Evolutionary conservation across 2,329 filamentous ascomycete genomes (phyloP).

Genomic region (Colletotrichum horii): DNA sequence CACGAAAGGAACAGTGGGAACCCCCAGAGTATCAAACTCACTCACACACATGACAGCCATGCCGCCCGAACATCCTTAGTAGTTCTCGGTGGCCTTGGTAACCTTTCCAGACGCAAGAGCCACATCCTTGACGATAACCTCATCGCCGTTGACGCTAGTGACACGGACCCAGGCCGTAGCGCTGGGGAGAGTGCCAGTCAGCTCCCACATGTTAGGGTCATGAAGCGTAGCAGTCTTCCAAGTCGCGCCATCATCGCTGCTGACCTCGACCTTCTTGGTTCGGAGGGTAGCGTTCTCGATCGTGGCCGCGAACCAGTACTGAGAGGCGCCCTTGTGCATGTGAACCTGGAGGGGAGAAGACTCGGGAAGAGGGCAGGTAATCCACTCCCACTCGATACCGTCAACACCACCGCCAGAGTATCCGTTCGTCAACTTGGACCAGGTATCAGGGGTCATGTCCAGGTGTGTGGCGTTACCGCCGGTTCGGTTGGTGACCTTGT

Average conservation of each 20-base stretch:
- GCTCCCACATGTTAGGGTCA: neutral
- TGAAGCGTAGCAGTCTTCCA: neutral
- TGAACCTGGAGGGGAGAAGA: conserved; percentile 17
- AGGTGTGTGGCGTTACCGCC: neutral
- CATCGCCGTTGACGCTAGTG: neutral
- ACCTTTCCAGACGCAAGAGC: neutral
- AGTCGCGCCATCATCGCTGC: neutral
- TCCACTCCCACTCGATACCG: neutral
- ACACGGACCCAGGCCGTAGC: neutral
- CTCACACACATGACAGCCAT: neutral
- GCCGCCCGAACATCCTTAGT: neutral
- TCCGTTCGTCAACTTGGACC: neutral
- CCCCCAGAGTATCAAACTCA: neutral
- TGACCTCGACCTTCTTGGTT: conserved; percentile 15
- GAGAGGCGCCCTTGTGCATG: conserved; percentile 21
- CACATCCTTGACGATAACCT: neutral
- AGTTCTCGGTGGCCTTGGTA: neutral
- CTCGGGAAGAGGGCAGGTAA: neutral
- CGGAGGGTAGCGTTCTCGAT: conserved; percentile 23
- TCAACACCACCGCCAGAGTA: neutral
- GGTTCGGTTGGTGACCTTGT: neutral
- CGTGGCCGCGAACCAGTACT: conserved; percentile 25
- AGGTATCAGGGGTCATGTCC: neutral
- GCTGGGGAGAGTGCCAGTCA: neutral
- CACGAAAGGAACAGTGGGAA: neutral